These are phyloP conservation scores for Trichoderma gamsii DNA, from an alignment of 495 filamentous ascomycete species.

Conservation along the genomic window DNA sequence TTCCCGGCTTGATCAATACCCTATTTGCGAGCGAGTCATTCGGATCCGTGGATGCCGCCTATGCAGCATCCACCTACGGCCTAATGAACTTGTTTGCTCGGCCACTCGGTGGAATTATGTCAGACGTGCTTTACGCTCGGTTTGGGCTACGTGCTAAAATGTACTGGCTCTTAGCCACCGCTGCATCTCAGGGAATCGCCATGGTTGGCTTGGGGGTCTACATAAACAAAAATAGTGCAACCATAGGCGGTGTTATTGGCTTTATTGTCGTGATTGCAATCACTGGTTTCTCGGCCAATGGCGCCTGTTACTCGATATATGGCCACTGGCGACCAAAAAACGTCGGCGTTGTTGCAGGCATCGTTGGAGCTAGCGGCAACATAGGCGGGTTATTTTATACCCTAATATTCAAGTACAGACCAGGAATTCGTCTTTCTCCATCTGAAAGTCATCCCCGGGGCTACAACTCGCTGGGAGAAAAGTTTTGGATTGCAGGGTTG, in stretches of 20 bases:
- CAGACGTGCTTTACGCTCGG: constrained; percentile 63
- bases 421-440: background rate
- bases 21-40: background rate
- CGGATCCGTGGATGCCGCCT: background rate
- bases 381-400: constrained; percentile 81
- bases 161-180: constrained; percentile 58
- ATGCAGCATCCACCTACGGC: constrained; percentile 75
- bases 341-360: constrained; percentile 61
- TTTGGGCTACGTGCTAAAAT: constrained; percentile 71
- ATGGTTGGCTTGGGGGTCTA: constrained; percentile 64
- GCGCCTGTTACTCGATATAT: constrained; percentile 76
- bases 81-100: constrained; percentile 75
- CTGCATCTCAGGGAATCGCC: constrained; percentile 46
- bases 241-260: constrained; percentile 60
- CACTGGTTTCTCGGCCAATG: constrained; percentile 76
- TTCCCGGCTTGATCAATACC: background rate
- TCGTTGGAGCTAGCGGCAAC: constrained; percentile 75
- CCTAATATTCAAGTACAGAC: constrained; percentile 45
- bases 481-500: background rate
- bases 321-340: constrained; percentile 78
- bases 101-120: constrained; percentile 66
- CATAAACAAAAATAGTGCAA: constrained; percentile 32
- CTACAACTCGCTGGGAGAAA: background rate
- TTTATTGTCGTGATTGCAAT: constrained; percentile 64
- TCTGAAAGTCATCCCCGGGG: background rate